Conservation (phyloP, 306 rosid genomes). For the Vigna radiata region DNA sequence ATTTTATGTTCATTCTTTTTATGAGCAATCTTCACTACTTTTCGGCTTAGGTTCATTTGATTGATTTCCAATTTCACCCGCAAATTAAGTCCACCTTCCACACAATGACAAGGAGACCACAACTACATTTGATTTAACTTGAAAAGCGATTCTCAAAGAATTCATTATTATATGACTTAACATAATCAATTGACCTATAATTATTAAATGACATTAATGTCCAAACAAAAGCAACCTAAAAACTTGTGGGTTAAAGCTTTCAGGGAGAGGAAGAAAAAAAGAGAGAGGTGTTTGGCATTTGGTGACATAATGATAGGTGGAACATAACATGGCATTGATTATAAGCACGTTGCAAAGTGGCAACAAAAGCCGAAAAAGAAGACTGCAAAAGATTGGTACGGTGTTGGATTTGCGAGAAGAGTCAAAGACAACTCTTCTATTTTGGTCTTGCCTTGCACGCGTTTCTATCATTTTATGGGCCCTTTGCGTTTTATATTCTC, state of each 20-base stretch:
- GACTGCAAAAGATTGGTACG: slow-evolving; percentile 16
- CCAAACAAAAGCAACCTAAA: background rate
- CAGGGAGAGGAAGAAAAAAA: slow-evolving; percentile 1
- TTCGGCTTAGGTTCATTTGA: background rate
- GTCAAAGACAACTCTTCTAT: slow-evolving; percentile 30
- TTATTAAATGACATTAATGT: slow-evolving; percentile 1
- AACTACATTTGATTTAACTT: slow-evolving; percentile 33
- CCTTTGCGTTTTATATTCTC: slow-evolving; percentile 2
- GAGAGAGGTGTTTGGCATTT: background rate
- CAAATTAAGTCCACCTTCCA: slow-evolving; percentile 43
- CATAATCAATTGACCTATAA: background rate
- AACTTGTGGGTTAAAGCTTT: background rate
- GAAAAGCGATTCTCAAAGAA: background rate
- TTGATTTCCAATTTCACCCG: slow-evolving; percentile 27
- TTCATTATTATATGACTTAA: background rate
- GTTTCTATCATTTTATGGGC: slow-evolving; percentile 38
- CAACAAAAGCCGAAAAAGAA: slow-evolving; percentile 19
- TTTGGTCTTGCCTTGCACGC: slow-evolving; percentile 45
- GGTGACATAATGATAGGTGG: slow-evolving; percentile 11
- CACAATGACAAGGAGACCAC: slow-evolving; percentile 24
- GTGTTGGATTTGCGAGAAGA: background rate
- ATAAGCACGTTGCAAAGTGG: background rate
- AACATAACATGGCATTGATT: background rate
- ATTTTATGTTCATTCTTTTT: no score
- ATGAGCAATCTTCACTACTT: background rate